Evolutionary conservation across 345 rosid species (phyloP).

Genomic region (Noccaea bulbosa): DNA sequence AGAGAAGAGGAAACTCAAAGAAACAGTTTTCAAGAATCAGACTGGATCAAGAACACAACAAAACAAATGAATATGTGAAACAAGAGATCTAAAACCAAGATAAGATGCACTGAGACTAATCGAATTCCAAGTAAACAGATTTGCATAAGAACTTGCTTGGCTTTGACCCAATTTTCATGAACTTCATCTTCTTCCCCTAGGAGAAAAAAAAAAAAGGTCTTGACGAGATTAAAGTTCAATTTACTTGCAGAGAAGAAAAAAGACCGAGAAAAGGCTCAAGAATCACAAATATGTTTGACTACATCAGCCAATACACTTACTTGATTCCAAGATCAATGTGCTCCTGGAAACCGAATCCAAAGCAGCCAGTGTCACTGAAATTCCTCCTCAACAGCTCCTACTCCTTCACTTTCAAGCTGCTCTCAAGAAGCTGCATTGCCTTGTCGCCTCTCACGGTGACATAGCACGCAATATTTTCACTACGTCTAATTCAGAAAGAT

Average conservation of each 20-base stretch:
- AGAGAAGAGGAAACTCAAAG: slow-evolving; percentile 81
- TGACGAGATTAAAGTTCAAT: slow-evolving; percentile 25
- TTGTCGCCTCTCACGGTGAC: slow-evolving; percentile 98
- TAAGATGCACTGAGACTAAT: neutral
- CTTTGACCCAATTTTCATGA: slow-evolving; percentile 94
- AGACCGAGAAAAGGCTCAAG: slow-evolving; percentile 22
- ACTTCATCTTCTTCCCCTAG: slow-evolving; percentile 68
- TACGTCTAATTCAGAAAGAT: slow-evolving; percentile 93
- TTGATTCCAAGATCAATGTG: slow-evolving; percentile 98
- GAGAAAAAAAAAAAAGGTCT: neutral
- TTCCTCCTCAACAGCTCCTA: slow-evolving; percentile 89
- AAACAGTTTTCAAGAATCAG: slow-evolving; percentile 21
- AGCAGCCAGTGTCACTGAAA: slow-evolving; percentile 97
- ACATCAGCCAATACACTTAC: no score
- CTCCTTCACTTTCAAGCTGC: slow-evolving; percentile 96
- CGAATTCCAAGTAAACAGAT: neutral
- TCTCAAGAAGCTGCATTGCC: slow-evolving; percentile 97
- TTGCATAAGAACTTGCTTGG: slow-evolving; percentile 53
- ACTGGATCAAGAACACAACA: neutral
- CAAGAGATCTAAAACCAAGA: neutral
- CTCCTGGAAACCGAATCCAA: slow-evolving; percentile 96
- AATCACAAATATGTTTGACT: slow-evolving; percentile 39
- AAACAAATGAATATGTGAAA: neutral
- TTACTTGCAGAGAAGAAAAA: neutral
- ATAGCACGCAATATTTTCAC: slow-evolving; percentile 95